Base-by-base conservation (phyloP, 768 basidiomycete species). In the Candolleomyces aberdarensis region DNA sequence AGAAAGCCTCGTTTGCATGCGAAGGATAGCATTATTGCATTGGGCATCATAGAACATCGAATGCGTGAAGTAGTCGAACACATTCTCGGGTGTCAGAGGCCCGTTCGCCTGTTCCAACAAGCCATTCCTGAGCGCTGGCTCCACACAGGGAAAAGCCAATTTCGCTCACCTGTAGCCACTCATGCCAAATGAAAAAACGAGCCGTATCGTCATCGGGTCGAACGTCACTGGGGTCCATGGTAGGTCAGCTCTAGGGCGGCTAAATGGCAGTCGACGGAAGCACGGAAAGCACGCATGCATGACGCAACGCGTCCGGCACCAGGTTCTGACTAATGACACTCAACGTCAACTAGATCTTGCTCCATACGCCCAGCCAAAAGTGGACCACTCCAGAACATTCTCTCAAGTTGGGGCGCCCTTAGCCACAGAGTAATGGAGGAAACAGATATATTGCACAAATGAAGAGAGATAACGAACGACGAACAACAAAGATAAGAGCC, bases 31-130 rank as follows among this genome's bases (percentile, higher is more conserved):
- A 72, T 96, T 96, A 73, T 89, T 95, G 76, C 91, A 94, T 74
- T 92, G 90, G 73, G 92, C 92, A 75, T 96, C 94, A 71, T 94
- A 96, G 78, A 94, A 96, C 85, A 94, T 94, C 31, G 92, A 94
- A 0, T 85, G 85, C 13, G 89, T 79, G 71, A 96, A 96, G 78
- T 96, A 96, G 59, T 95, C 92, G 63, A 96, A 87, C 55, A 92
- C 92, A 69, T 89, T 91, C 65, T 91, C 84, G 2, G 80, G 72
- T 8, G 88, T 86, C 65, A 95, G 79, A 3, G 88, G 88, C 4
- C 91, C 93, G 63, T 92, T 85, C 5, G 86, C 91, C 85, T 91
- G 71, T 22, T 52, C 26, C 26, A 3, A 26, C 26, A 26, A 26
- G 26, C 26, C 61, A 17, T 46, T 14, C 19, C n/a, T 17, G 54